Evolutionary conservation across 352 stramenopile species (phyloP).

Genomic region (Globisporangium nodosum): DNA sequence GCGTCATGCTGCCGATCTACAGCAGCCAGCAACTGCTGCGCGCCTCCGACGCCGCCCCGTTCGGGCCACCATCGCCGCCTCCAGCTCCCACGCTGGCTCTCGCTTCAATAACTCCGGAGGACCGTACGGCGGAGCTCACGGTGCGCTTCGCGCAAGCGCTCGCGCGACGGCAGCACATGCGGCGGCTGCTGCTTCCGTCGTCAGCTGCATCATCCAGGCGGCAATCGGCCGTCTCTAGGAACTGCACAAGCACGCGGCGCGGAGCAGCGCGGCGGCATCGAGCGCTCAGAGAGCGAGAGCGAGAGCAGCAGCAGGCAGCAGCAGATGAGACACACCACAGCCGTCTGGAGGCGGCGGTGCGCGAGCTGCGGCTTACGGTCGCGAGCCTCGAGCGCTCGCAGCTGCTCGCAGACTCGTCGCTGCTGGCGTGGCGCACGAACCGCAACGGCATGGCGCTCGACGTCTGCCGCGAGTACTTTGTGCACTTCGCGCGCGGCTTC

Average conservation of each 20-base stretch:
- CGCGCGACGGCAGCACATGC: slow-evolving; percentile 19
- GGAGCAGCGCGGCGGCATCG: neutral
- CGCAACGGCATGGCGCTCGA: slow-evolving; percentile 30
- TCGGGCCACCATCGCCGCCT: neutral
- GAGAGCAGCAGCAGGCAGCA: slow-evolving; percentile 1
- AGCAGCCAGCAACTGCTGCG: neutral
- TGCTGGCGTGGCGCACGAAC: slow-evolving; percentile 36
- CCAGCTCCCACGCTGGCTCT: neutral
- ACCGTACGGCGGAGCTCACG: slow-evolving; percentile 15
- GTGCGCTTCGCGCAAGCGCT: slow-evolving; percentile 37
- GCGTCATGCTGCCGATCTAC: neutral
- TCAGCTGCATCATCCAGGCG: neutral
- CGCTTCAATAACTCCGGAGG: neutral
- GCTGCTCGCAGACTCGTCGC: slow-evolving; percentile 31
- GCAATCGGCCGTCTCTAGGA: slow-evolving; percentile 16
- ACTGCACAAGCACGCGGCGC: slow-evolving; percentile 23
- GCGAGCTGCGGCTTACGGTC: slow-evolving; percentile 29
- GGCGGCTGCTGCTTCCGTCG: slow-evolving; percentile 1
- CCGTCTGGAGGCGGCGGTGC: slow-evolving; percentile 15
- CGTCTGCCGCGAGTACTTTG: slow-evolving; percentile 38
- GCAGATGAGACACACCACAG: slow-evolving; percentile 7
- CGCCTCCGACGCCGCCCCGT: neutral
- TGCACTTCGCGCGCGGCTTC: slow-evolving; percentile 22
- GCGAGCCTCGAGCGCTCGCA: slow-evolving; percentile 28
- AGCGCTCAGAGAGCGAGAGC: neutral